phyloP scores from a whole-genome alignment of 441 rosid species.

The Dalechampia spathulata region DNA sequence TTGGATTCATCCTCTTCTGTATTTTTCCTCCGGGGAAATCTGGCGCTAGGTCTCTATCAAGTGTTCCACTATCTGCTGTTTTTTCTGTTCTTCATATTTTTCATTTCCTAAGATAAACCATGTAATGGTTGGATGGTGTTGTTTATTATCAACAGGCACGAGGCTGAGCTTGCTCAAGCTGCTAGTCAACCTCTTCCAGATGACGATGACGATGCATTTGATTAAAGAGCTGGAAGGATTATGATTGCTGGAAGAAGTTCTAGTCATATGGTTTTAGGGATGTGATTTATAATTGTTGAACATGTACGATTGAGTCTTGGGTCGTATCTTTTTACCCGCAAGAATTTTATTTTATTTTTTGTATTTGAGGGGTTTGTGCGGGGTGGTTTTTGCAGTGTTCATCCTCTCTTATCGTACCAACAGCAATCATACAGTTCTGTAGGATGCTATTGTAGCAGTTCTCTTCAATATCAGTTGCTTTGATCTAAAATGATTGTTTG shows the following conservation, averaged over 20 bases:
- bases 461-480: neutral
- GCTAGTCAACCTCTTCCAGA: conserved; percentile 69
- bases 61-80: too few species aligned
- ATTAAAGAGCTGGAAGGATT: conserved; percentile 20
- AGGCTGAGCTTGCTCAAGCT: conserved; percentile 60
- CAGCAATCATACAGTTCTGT: neutral
- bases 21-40: too few species aligned
- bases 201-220: conserved; percentile 69
- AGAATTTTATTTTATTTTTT: neutral
- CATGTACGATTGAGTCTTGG: conserved; percentile 14
- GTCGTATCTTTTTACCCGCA: conserved; percentile 10
- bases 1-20: too few species aligned
- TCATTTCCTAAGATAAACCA: too few species aligned
- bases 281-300: conserved; percentile 15
- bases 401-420: neutral
- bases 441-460: conserved; percentile 3
- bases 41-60: too few species aligned
- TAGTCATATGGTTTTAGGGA: conserved; percentile 20
- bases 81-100: too few species aligned
- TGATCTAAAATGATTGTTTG: neutral
- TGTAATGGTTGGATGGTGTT: too few species aligned
- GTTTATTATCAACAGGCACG: too few species aligned
- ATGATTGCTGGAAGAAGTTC: conserved; percentile 3
- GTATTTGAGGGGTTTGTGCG: conserved; percentile 9
- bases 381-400: conserved; percentile 4